phyloP scores from a whole-genome alignment of 1,139 yeast species.

The Lodderomyces metapsilosis region DNA sequence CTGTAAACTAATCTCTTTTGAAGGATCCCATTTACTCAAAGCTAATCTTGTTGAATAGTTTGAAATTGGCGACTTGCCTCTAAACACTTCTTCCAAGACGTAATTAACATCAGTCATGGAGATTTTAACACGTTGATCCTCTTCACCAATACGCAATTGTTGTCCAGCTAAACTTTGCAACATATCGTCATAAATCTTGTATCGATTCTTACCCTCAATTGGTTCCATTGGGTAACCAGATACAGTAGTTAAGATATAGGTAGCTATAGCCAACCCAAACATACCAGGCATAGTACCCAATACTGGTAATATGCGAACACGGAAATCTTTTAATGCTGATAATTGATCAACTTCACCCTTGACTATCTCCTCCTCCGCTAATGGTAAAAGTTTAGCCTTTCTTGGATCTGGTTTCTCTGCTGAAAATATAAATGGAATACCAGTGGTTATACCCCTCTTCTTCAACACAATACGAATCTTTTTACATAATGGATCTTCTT shows the following conservation, averaged over 20 bases:
- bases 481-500: constrained; percentile 92
- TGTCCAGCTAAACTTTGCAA: constrained; percentile 86
- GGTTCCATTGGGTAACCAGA: constrained; percentile 89
- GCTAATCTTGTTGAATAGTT: constrained; percentile 78
- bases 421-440: constrained; percentile 86
- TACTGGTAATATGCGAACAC: constrained; percentile 92
- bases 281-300: constrained; percentile 96
- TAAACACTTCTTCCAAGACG: constrained; percentile 85
- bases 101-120: constrained; percentile 74
- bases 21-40: constrained; percentile 80
- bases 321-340: constrained; percentile 81
- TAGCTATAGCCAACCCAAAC: constrained; percentile 87
- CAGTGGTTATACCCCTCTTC: constrained; percentile 68
- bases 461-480: constrained; percentile 81
- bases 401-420: constrained; percentile 96
- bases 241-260: constrained; percentile 73
- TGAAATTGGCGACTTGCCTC: constrained; percentile 90
- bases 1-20: constrained; percentile 53
- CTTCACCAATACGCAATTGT: constrained; percentile 68
- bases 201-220: constrained; percentile 86
- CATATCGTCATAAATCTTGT: constrained; percentile 78
- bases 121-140: constrained; percentile 71
- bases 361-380: constrained; percentile 73
- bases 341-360: constrained; percentile 86
- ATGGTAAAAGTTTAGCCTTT: constrained; percentile 81